A percentile compares a stretch with the other conserved stretches of the same genome.
Conservation (phyloP, 2,329 filamentous ascomycete genomes). For the Xylariomycetidae sp. region DNA sequence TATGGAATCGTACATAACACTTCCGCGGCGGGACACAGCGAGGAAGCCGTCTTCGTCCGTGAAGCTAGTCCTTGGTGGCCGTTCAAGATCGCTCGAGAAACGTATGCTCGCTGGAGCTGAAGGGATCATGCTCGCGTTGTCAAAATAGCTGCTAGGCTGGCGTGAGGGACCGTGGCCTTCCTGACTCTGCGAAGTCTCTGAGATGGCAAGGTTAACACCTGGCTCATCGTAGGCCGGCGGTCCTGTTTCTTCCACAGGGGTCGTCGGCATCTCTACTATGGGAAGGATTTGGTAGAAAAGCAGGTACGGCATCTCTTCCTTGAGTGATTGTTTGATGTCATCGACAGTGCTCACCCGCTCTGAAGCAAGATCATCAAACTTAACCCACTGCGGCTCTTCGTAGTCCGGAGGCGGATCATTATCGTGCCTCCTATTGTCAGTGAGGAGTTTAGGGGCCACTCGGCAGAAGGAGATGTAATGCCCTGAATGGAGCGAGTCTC, state of each 20-base stretch:
- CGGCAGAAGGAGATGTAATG: conserved; percentile 88
- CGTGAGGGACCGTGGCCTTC: conserved; percentile 28
- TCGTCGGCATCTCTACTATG: conserved; percentile 62
- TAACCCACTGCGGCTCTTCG: conserved; percentile 75
- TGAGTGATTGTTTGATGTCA: conserved; percentile 70
- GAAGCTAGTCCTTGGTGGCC: conserved; percentile 42
- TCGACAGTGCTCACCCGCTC: conserved; percentile 71
- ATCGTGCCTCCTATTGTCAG: conserved; percentile 52
- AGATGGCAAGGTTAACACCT: conserved; percentile 36
- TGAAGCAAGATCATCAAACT: conserved; percentile 78
- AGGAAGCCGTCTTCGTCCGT: conserved; percentile 37
- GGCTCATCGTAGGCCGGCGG: conserved; percentile 58
- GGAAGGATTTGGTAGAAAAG: conserved; percentile 94
- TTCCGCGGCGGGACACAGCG: conserved; percentile 40
- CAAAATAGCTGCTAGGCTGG: conserved; percentile 41
- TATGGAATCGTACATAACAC: conserved; percentile 44
- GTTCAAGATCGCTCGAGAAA: conserved; percentile 52
- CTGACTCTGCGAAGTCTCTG: conserved; percentile 23
- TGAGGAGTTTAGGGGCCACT: conserved; percentile 60
- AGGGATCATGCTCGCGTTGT: conserved; percentile 29
- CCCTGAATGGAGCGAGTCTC: conserved; percentile 77
- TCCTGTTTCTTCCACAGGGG: conserved; percentile 42
- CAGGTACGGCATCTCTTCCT: conserved; percentile 87
- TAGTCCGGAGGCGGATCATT: conserved; percentile 60
- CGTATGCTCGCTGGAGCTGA: conserved; percentile 45